Evolutionary conservation across 1,139 yeast species (phyloP).

Genomic region (Blastobotrys indianensis): DNA sequence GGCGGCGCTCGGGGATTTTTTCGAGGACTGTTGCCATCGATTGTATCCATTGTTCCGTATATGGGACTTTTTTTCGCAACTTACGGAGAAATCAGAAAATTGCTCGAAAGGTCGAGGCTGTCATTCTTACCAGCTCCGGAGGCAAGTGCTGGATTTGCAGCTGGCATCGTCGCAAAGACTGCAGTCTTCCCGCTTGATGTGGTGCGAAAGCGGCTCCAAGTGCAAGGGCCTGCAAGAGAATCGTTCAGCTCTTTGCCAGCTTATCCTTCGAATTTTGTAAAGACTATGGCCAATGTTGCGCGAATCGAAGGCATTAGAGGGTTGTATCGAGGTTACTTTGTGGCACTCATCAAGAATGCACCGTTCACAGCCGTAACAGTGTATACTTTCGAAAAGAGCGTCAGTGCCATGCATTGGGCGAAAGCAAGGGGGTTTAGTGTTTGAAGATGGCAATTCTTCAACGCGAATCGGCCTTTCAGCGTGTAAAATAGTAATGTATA

Average conservation of each 20-base stretch:
- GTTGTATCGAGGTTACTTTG: slow-evolving; percentile 64
- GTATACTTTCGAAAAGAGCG: slow-evolving; percentile 53
- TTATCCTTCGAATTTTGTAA: slow-evolving; percentile 27
- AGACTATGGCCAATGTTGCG: slow-evolving; percentile 39
- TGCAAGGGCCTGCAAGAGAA: slow-evolving; percentile 41
- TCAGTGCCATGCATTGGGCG: background rate
- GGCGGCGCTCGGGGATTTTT: slow-evolving; percentile 61
- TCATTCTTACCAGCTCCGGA: slow-evolving; percentile 39
- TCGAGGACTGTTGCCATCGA: slow-evolving; percentile 58
- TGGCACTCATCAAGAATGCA: slow-evolving; percentile 68
- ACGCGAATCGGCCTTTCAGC: too few relatives aligned
- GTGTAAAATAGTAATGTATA: too few relatives aligned
- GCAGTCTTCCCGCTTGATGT: slow-evolving; percentile 83
- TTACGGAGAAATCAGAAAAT: slow-evolving; percentile 40
- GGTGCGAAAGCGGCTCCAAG: slow-evolving; percentile 70
- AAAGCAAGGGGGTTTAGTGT: background rate
- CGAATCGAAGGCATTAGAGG: slow-evolving; percentile 57
- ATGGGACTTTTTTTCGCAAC: slow-evolving; percentile 68
- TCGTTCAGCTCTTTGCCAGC: slow-evolving; percentile 26
- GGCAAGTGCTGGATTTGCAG: slow-evolving; percentile 64
- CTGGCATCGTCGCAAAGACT: slow-evolving; percentile 71
- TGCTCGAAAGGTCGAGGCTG: slow-evolving; percentile 10
- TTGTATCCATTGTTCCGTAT: slow-evolving; percentile 56
- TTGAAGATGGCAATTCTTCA: too few relatives aligned
- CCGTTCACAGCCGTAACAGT: slow-evolving; percentile 76